A percentile compares a stretch with the other conserved stretches of the same genome.
Evolutionary conservation across 2,329 filamentous ascomycete species (phyloP).

Genomic region (Pestalotiopsis sp.): DNA sequence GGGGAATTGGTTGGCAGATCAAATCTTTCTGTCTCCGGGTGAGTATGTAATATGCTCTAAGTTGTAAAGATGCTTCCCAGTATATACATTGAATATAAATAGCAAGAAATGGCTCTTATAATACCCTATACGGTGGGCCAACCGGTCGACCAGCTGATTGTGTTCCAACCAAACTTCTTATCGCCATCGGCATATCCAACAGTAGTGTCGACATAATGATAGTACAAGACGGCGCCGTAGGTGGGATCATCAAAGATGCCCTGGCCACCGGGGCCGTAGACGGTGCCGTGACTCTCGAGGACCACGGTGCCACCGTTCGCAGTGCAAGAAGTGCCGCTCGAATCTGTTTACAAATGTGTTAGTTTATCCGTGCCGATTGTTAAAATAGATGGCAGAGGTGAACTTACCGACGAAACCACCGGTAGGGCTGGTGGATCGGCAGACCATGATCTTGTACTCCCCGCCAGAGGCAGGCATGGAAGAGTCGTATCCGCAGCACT

Average conservation of each 20-base stretch:
- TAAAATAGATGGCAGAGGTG: neutral
- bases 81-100: neutral
- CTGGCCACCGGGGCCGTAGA: constrained; percentile 65
- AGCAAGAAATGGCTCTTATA: neutral
- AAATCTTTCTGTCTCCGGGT: too few relatives aligned
- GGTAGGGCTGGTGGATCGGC: constrained; percentile 51
- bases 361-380: neutral
- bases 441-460: constrained; percentile 68
- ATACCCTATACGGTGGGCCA: constrained; percentile 41
- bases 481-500: constrained; percentile 61
- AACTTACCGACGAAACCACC: constrained; percentile 50
- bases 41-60: neutral
- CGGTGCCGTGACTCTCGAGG: constrained; percentile 54
- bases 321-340: constrained; percentile 51
- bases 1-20: too few relatives aligned
- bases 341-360: constrained; percentile 29
- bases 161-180: constrained; percentile 54
- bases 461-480: constrained; percentile 50
- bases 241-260: constrained; percentile 52
- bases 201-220: constrained; percentile 52
- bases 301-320: constrained; percentile 58
- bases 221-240: constrained; percentile 58
- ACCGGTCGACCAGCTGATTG: constrained; percentile 45
- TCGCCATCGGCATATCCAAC: constrained; percentile 37
- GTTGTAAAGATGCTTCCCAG: neutral